Conservation (phyloP, 2,329 filamentous ascomycete genomes). For the Penicillium sp. region DNA sequence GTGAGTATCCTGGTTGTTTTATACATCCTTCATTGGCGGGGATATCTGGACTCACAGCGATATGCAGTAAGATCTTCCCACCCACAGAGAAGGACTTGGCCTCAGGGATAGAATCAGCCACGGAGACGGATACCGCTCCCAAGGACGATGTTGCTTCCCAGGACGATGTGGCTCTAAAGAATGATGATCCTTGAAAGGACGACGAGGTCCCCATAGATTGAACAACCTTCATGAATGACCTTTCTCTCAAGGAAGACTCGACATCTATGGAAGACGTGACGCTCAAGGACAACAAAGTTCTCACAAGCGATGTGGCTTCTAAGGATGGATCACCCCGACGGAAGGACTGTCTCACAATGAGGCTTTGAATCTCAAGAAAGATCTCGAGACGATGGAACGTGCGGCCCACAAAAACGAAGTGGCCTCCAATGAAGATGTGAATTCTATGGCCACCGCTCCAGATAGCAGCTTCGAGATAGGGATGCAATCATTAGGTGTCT, state of each 20-base stretch:
- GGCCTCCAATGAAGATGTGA: not conserved
- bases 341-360: not conserved
- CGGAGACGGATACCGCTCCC: not conserved
- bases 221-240: not conserved
- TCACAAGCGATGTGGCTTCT: no score
- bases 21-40: not conserved
- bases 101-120: not conserved
- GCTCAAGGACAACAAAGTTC: not conserved
- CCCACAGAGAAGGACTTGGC: slow-evolving; percentile 44
- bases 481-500: not conserved
- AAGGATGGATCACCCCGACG: not conserved
- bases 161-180: not conserved
- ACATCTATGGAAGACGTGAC: not conserved
- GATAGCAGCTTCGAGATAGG: not conserved
- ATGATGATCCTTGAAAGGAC: not conserved
- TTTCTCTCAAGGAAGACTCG: not conserved
- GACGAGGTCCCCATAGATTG: not conserved
- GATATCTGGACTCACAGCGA: slow-evolving; percentile 7
- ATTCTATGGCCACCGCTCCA: not conserved
- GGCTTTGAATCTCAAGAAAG: not conserved
- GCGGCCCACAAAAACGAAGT: not conserved
- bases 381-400: not conserved
- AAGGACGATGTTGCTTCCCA: not conserved
- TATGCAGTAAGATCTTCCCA: slow-evolving; percentile 52
- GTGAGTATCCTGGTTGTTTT: slow-evolving; percentile 59